phyloP scores from a whole-genome alignment of 2,329 filamentous ascomycete genomes.

The Coniella vitis region DNA sequence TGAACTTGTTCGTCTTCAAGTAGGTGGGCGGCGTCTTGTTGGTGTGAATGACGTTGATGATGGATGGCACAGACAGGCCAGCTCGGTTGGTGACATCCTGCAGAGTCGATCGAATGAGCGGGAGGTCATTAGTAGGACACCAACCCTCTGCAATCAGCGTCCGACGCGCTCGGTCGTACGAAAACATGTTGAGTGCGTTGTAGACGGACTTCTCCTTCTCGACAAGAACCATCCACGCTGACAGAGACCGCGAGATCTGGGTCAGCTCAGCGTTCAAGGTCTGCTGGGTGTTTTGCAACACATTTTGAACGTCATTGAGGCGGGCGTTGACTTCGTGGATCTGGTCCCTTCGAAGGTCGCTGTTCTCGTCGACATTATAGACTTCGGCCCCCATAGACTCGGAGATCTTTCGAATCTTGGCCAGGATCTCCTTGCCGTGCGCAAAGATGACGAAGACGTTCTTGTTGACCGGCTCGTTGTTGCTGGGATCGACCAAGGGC shows the following conservation, averaged over 20 bases:
- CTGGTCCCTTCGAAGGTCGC: constrained; percentile 89
- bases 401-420: constrained; percentile 98
- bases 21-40: constrained; percentile 97
- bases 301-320: constrained; percentile 82
- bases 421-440: constrained; percentile 94
- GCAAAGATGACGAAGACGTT: constrained; percentile 99
- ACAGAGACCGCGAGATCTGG: constrained; percentile 86
- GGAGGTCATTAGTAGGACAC: constrained; percentile 87
- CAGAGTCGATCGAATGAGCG: constrained; percentile 83
- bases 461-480: constrained; percentile 88
- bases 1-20: constrained; percentile 97
- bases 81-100: constrained; percentile 96
- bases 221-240: constrained; percentile 95
- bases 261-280: constrained; percentile 89
- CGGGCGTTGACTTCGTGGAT: constrained; percentile 96
- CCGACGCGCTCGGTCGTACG: constrained; percentile 90
- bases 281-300: constrained; percentile 89
- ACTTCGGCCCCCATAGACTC: constrained; percentile 94
- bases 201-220: constrained; percentile 99
- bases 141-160: constrained; percentile 97
- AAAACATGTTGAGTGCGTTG: constrained; percentile 90
- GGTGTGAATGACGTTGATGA: constrained; percentile 95
- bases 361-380: constrained; percentile 97
- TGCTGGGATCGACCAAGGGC: constrained; percentile 82
- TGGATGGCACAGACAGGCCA: constrained; percentile 92